Evolutionary conservation across 1,139 yeast genomes (phyloP).

Genomic region (Candida frijolesensis): DNA sequence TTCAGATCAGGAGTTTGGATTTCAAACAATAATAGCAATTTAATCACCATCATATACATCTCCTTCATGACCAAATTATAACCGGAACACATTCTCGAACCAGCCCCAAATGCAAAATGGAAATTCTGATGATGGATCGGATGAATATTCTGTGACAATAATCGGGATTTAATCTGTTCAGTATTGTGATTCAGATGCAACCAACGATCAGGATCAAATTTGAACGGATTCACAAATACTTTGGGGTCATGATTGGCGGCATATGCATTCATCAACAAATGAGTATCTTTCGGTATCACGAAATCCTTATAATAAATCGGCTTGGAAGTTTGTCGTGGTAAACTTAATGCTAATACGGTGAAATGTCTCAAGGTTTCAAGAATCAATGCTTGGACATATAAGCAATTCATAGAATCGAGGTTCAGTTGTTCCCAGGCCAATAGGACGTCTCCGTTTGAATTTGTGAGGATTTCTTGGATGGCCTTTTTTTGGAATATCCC

Average conservation of each 20-base stretch:
- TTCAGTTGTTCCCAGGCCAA: constrained; percentile 53
- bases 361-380: constrained; percentile 65
- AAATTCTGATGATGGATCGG: constrained; percentile 11
- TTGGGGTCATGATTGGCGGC: constrained; percentile 68
- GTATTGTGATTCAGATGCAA: constrained; percentile 34
- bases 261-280: constrained; percentile 65
- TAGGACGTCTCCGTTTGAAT: constrained; percentile 29
- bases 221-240: constrained; percentile 49
- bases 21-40: constrained; percentile 36
- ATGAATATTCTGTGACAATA: background rate
- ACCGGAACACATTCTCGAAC: constrained; percentile 72
- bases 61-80: constrained; percentile 62
- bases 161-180: constrained; percentile 20
- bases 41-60: constrained; percentile 47
- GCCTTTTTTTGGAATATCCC: constrained; percentile 46
- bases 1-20: constrained; percentile 27
- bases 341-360: constrained; percentile 66
- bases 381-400: constrained; percentile 57
- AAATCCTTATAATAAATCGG: constrained; percentile 40
- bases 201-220: constrained; percentile 63
- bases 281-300: constrained; percentile 56
- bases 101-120: constrained; percentile 68
- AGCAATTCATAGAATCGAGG: constrained; percentile 33
- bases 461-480: constrained; percentile 31
- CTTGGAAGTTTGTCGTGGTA: constrained; percentile 63